A percentile compares a stretch with the other conserved stretches of the same genome.
phyloP scores from a whole-genome alignment of 2,329 filamentous ascomycete genomes.

The Calonectria multiphialidica region DNA sequence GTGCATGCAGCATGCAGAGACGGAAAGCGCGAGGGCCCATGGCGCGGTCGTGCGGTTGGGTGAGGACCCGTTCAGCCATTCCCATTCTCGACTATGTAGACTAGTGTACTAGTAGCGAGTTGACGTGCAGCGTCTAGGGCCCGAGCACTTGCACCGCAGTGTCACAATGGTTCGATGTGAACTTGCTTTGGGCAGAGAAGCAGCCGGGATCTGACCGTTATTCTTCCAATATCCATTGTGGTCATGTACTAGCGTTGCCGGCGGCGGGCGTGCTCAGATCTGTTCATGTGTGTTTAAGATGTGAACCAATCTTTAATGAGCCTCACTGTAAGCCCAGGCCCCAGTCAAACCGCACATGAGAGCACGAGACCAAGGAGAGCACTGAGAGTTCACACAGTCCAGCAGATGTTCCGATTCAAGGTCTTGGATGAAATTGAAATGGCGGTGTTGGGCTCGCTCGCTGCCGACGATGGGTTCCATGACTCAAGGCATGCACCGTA shows the following conservation, averaged over 20 bases:
- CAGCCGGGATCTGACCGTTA: slow-evolving; percentile 20
- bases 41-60: slow-evolving; percentile 12
- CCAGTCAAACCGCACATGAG: background rate
- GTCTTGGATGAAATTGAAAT: background rate
- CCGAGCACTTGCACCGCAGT: slow-evolving; percentile 11
- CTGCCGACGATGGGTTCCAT: slow-evolving; percentile 2
- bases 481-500: slow-evolving; percentile 11
- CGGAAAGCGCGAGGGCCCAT: slow-evolving; percentile 13
- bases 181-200: slow-evolving; percentile 23
- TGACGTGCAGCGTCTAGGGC: slow-evolving; percentile 27
- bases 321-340: background rate
- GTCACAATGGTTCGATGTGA: slow-evolving; percentile 26
- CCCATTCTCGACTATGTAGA: slow-evolving; percentile 12
- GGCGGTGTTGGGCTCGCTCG: slow-evolving; percentile 11
- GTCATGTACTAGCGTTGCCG: background rate
- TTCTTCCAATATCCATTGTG: background rate
- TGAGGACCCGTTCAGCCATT: slow-evolving; percentile 11
- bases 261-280: background rate
- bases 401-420: background rate
- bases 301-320: background rate
- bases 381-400: background rate
- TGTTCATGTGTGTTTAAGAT: slow-evolving; percentile 5
- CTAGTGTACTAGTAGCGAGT: slow-evolving; percentile 7
- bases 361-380: background rate
- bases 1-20: slow-evolving; percentile 9